Percentiles rank a stretch among this genome's conserved stretches.
These are phyloP conservation scores for Colletotrichum kahawae DNA, from an alignment of 2,329 filamentous ascomycete species.

Conservation along the genomic window DNA sequence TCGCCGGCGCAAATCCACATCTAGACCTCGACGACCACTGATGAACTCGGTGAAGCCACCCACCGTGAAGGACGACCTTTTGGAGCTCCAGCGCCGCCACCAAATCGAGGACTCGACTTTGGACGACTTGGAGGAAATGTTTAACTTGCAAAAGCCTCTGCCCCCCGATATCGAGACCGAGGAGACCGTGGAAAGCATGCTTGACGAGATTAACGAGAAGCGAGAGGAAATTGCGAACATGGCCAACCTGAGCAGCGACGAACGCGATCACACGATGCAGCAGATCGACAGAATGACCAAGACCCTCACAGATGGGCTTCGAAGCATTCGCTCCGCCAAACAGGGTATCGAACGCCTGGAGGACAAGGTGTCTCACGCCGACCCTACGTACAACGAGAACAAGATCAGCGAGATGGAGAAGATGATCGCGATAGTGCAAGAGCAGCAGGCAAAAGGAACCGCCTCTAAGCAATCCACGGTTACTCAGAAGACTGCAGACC, in stretches of 20 bases:
- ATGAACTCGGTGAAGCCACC: slow-evolving; percentile 59
- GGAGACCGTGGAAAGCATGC: not conserved
- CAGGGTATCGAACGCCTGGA: slow-evolving; percentile 64
- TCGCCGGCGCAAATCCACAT: slow-evolving; percentile 40
- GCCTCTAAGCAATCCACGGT: not conserved
- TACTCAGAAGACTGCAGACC: not conserved
- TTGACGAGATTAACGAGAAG: slow-evolving; percentile 24
- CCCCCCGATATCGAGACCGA: slow-evolving; percentile 17
- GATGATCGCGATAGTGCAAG: not conserved
- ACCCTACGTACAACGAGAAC: slow-evolving; percentile 27
- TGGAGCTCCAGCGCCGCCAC: slow-evolving; percentile 56
- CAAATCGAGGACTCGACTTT: slow-evolving; percentile 64
- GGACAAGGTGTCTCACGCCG: slow-evolving; percentile 50
- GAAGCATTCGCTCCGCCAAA: slow-evolving; percentile 59
- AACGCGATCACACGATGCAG: slow-evolving; percentile 46
- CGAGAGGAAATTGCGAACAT: slow-evolving; percentile 14
- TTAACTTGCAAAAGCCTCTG: slow-evolving; percentile 28
- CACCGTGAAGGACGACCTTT: slow-evolving; percentile 60
- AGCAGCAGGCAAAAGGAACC: slow-evolving; percentile 13
- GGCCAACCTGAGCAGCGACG: slow-evolving; percentile 21
- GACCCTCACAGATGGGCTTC: slow-evolving; percentile 54
- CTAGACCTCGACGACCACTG: slow-evolving; percentile 50
- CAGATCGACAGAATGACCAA: slow-evolving; percentile 56
- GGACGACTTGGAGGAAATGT: slow-evolving; percentile 60
- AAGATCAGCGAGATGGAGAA: not conserved